Percentiles rank a stretch among this genome's conserved stretches.
These are phyloP conservation scores for Breviolum minutum DNA, from an alignment of 73 alveolate species.

Conservation along the genomic window DNA sequence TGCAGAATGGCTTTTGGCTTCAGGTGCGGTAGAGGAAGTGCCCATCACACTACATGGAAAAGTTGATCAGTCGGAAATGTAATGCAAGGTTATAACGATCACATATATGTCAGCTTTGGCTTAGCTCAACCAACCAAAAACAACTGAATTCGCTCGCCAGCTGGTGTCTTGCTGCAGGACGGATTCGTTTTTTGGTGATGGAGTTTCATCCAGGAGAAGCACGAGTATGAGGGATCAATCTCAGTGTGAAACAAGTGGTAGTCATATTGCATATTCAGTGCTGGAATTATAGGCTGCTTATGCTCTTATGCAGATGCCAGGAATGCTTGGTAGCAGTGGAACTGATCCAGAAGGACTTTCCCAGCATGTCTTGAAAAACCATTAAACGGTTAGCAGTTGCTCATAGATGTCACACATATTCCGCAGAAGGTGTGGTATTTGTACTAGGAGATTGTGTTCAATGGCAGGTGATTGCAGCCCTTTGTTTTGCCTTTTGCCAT, in stretches of 20 bases:
- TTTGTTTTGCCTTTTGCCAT: background rate
- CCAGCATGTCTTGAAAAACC: background rate
- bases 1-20: slow-evolving; percentile 53
- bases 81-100: background rate
- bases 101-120: background rate
- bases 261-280: no score
- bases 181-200: slow-evolving; percentile 61
- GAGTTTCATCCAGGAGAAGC: slow-evolving; percentile 47
- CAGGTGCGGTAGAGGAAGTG: slow-evolving; percentile 5
- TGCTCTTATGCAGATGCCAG: background rate
- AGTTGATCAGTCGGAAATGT: background rate
- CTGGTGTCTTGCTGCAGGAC: background rate
- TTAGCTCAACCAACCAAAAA: no score
- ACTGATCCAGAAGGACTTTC: slow-evolving; percentile 71
- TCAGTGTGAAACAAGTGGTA: no score
- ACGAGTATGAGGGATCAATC: background rate
- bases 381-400: background rate
- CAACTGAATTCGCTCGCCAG: background rate
- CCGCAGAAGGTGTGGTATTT: background rate
- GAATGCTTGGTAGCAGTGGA: slow-evolving; percentile 81
- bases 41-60: background rate
- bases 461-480: no score
- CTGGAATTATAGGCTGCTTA: no score
- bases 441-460: no score
- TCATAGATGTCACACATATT: background rate